Base-by-base conservation (phyloP, 2,329 filamentous ascomycete species). In the Fusarium sp. region DNA sequence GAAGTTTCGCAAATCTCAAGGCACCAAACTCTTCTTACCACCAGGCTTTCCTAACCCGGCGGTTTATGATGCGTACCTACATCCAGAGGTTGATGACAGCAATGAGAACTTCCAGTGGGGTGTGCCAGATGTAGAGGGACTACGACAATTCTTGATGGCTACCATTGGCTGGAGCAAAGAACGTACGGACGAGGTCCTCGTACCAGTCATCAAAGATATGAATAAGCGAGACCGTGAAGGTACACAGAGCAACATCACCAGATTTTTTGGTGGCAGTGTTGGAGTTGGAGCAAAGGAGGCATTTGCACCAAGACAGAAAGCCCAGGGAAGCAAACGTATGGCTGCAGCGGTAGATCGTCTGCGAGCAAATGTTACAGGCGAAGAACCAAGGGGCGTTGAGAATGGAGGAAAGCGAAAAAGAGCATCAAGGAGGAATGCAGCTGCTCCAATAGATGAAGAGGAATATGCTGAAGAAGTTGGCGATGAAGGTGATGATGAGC, bases 161-260 rank as follows among this genome's bases (percentile, higher is more conserved):
- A 98, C 96, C 5, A 94, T 99, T 75, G 96, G 96, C 0, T 99
- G 96, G 96, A 91, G 88, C 62, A 92, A 93, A 81, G 96, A 98
- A 82, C 88, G 95, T 13, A 98, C 96, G 0, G 96, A 99, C 79
- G 96, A 99, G 82, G 93, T 99, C 5, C 89, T 99, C 4, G 94
- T 99, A 3, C 96, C 96, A 0, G 97, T 99, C 3, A 96, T 99
- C 72, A 89, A 92, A 64, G 96, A 99, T 79, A 97, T 99, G 93
- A 98, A 98, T 80, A 90, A 90, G 8, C 88, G 96, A 44, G 93
- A 94, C 74, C 87, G 90, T 35, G 96, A 98, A 83, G 96, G 96
- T 12, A 98, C 96, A 24, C 96, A 99, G 85, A 92, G 91, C 66
- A 99, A 99, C 77, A 98, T 99, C 74, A 99, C 96, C n/a, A 88